phyloP scores from a whole-genome alignment of 345 rosid species.

The rapeseed (Brassica napus) region DNA sequence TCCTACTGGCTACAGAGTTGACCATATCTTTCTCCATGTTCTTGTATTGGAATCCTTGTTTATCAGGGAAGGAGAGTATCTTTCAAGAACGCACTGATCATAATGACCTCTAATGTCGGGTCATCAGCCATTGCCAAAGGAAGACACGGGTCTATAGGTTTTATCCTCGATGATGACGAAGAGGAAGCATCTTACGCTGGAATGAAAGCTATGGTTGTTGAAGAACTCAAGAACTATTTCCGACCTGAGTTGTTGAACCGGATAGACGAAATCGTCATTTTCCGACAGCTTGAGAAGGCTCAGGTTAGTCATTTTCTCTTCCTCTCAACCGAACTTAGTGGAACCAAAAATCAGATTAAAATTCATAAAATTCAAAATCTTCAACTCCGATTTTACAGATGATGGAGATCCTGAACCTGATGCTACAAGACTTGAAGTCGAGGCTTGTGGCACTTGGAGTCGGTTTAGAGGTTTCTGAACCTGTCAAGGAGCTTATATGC shows the following conservation, averaged over 20 bases:
- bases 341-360: no score
- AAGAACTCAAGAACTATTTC: slow-evolving; percentile 85
- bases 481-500: slow-evolving; percentile 75
- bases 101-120: slow-evolving; percentile 96
- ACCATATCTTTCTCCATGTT: not conserved
- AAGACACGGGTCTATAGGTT: slow-evolving; percentile 68
- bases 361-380: no score
- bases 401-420: slow-evolving; percentile 72
- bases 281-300: slow-evolving; percentile 72
- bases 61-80: slow-evolving; percentile 91
- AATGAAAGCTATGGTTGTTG: slow-evolving; percentile 73
- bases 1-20: not conserved
- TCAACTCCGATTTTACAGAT: slow-evolving; percentile 49
- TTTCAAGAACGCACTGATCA: slow-evolving; percentile 86
- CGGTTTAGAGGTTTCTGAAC: slow-evolving; percentile 77
- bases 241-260: slow-evolving; percentile 97
- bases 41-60: not conserved
- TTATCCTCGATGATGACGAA: slow-evolving; percentile 52
- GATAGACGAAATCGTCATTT: slow-evolving; percentile 92
- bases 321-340: no score
- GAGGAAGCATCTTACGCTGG: slow-evolving; percentile 66
- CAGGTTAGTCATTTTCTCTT: slow-evolving; percentile 59
- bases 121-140: slow-evolving; percentile 91
- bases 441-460: slow-evolving; percentile 78
- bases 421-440: slow-evolving; percentile 82